Base-by-base conservation (phyloP, 2,329 filamentous ascomycete genomes). In the Pyrenophora seminiperda region DNA sequence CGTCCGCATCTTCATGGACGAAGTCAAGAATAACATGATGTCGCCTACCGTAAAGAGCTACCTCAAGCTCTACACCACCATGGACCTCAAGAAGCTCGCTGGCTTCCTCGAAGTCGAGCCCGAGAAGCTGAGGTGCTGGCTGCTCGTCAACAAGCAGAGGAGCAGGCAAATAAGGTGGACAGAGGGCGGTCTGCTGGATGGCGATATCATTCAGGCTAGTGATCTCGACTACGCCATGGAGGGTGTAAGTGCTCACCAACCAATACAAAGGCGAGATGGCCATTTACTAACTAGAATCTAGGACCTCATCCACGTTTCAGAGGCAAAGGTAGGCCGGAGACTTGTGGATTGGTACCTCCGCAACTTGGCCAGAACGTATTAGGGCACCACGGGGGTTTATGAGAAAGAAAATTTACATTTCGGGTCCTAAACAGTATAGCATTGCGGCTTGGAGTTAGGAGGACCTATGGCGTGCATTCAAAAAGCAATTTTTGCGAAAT, bases 1-100 rank as follows among this genome's bases (percentile, higher is more conserved):
- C 78, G 86, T 96, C 60, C 83, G 89, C 68, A 89, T 99, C 78
- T 99, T 99, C 83, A 97, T 99, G 93, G 92, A 97, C 66, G 94
- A 99, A 81, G 93, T 99, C 76, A 96, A 96, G 86, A 97, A 91
- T 78, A 97, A 96, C 78, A 94, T 99, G 85, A 96, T 86, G 86
- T 93, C 90, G 75, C 94, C 94, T 36, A 97, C 92, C 37, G 89
- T 99, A 75, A 96, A 96, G 83, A 97, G 92, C 56, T 99, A 99
- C 81, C 85, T 99, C 63, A 94, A 96, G 74, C 88, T 99, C 48
- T 99, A 99, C 85, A 97, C 94, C 37, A 99, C 94, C 64, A 97
- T 99, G 93, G 94, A 99, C 70, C 82, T 99, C 58, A 94, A 93
- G 81, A 99, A 99, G 81, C 86, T 99, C 55, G 91, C 94, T 55